Evolutionary conservation across 495 filamentous ascomycete species (phyloP).

Genomic region (Parathielavia appendiculata): DNA sequence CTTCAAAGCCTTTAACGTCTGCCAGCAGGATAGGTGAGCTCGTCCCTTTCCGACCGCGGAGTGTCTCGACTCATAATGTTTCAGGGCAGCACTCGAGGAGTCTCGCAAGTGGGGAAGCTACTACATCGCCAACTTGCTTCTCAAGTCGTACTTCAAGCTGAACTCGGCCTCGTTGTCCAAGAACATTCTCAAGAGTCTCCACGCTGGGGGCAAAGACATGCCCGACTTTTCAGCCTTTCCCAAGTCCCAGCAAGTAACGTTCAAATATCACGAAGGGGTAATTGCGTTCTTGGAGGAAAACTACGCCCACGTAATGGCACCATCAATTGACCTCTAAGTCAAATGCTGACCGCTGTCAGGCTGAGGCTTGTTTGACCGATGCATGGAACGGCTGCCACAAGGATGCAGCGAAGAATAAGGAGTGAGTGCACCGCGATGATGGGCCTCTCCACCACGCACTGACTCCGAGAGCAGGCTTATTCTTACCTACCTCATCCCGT

Average conservation of each 20-base stretch:
- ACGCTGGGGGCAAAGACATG: slow-evolving; percentile 71
- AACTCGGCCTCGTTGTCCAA: slow-evolving; percentile 85
- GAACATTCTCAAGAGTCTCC: slow-evolving; percentile 76
- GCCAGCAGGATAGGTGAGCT: slow-evolving; percentile 78
- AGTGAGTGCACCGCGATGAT: slow-evolving; percentile 48
- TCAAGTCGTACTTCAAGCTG: slow-evolving; percentile 97
- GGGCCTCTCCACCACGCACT: slow-evolving; percentile 4
- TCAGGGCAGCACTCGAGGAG: slow-evolving; percentile 74
- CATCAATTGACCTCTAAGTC: not conserved
- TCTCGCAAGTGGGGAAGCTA: slow-evolving; percentile 98
- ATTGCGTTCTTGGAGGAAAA: slow-evolving; percentile 89
- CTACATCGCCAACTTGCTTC: slow-evolving; percentile 83
- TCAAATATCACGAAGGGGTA: slow-evolving; percentile 90
- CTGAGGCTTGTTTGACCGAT: slow-evolving; percentile 70
- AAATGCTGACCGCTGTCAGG: slow-evolving; percentile 43
- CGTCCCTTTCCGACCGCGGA: not conserved
- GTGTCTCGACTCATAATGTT: slow-evolving; percentile 11
- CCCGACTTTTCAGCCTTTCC: slow-evolving; percentile 71
- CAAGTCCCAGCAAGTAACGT: slow-evolving; percentile 87
- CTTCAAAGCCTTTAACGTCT: slow-evolving; percentile 82
- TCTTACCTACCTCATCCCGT: slow-evolving; percentile 91
- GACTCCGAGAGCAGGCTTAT: slow-evolving; percentile 57
- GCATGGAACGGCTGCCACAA: slow-evolving; percentile 75
- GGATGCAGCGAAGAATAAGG: slow-evolving; percentile 65
- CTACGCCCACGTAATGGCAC: slow-evolving; percentile 58